A percentile compares a stretch with the other conserved stretches of the same genome.
Evolutionary conservation across 2,329 filamentous ascomycete genomes (phyloP).

Genomic region (Esteya vermicola): DNA sequence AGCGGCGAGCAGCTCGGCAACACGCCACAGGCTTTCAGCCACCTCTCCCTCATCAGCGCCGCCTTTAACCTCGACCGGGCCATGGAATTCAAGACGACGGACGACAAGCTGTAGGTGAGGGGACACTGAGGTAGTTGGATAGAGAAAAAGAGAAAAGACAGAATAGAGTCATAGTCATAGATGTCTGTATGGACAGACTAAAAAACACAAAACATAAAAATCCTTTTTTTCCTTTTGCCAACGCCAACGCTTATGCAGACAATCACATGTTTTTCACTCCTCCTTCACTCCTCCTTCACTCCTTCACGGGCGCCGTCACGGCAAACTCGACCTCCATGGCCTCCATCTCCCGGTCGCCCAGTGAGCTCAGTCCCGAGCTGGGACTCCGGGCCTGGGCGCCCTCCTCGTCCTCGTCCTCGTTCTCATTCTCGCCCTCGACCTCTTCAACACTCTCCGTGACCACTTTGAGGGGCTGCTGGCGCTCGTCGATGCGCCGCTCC

Average conservation of each 20-base stretch:
- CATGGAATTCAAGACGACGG: slow-evolving; percentile 14
- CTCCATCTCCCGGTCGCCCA: slow-evolving; percentile 32
- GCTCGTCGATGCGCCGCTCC: slow-evolving; percentile 18
- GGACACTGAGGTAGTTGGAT: background rate
- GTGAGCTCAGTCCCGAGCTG: slow-evolving; percentile 43
- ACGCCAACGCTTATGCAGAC: background rate
- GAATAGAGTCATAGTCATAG: background rate
- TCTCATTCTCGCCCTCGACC: slow-evolving; percentile 3
- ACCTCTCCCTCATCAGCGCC: slow-evolving; percentile 61
- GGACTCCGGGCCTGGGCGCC: slow-evolving; percentile 27
- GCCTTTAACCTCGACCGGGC: slow-evolving; percentile 60
- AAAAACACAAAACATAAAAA: slow-evolving; percentile 6
- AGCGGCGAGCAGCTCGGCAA: slow-evolving; percentile 68
- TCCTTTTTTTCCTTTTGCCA: background rate
- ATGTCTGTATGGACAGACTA: background rate
- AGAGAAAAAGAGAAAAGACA: background rate
- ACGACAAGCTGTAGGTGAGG: slow-evolving; percentile 10
- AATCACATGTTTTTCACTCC: background rate
- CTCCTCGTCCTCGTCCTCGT: slow-evolving; percentile 1
- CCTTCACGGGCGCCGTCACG: too few relatives aligned
- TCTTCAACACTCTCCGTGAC: slow-evolving; percentile 3
- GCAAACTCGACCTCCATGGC: slow-evolving; percentile 29
- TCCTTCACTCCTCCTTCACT: too few relatives aligned
- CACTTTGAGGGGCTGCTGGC: slow-evolving; percentile 12
- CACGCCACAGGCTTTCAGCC: slow-evolving; percentile 66